These are phyloP conservation scores for Corylus americana DNA, from an alignment of 306 rosid species.

Conservation along the genomic window DNA sequence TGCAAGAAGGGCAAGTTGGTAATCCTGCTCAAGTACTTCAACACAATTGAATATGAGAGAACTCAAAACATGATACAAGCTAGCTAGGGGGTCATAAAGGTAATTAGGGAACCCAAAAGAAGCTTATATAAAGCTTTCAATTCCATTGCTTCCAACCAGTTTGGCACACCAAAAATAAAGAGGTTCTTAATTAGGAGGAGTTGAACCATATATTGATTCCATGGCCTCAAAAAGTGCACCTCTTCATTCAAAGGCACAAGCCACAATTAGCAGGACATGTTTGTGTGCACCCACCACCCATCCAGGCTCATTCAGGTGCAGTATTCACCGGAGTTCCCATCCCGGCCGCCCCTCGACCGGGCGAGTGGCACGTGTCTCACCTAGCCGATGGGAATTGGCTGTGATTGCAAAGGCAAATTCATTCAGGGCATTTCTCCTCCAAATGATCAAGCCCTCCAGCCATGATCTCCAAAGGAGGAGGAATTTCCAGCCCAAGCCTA, in stretches of 20 bases:
- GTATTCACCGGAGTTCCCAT: constrained; percentile 46
- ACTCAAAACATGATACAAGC: neutral
- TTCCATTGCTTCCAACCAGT: neutral
- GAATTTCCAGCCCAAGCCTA: constrained; percentile 52
- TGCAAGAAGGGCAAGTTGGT: neutral
- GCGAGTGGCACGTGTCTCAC: neutral
- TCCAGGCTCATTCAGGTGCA: constrained; percentile 72
- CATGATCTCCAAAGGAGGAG: constrained; percentile 50
- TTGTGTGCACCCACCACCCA: constrained; percentile 65
- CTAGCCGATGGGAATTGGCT: constrained; percentile 10
- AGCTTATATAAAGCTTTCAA: constrained; percentile 18
- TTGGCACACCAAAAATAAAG: neutral
- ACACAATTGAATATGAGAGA: neutral
- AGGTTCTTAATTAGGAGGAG: neutral
- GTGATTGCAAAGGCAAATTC: constrained; percentile 23
- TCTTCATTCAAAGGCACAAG: constrained; percentile 17
- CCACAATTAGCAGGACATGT: constrained; percentile 39
- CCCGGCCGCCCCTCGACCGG: neutral
- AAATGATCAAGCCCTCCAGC: constrained; percentile 47
- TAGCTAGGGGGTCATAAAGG: constrained; percentile 12
- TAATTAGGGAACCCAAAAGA: constrained; percentile 13
- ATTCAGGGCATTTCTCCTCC: constrained; percentile 43
- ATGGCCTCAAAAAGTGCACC: constrained; percentile 40
- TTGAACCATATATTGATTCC: constrained; percentile 5
- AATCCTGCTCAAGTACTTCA: neutral